These are phyloP conservation scores for Podaxis carcinomalis DNA, from an alignment of 768 basidiomycete species.

Conservation along the genomic window DNA sequence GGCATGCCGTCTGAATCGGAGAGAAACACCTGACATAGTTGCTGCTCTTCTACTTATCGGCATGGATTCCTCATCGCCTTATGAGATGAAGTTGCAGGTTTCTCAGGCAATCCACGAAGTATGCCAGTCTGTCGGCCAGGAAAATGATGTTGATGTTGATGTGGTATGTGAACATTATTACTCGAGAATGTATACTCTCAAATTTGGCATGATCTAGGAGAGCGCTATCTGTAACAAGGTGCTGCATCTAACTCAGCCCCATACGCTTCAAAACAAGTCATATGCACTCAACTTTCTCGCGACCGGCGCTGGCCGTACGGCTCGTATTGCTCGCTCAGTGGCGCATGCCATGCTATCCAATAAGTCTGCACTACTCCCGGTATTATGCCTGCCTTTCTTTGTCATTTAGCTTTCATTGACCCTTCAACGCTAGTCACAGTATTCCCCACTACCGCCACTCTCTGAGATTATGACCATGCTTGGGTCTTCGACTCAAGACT, in stretches of 20 bases:
- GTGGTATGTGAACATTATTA: conserved; percentile 19
- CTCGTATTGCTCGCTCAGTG: conserved; percentile 54
- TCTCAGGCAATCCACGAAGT: conserved; percentile 42
- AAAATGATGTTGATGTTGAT: conserved; percentile 19
- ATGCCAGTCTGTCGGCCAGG: conserved; percentile 36
- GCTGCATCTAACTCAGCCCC: conserved; percentile 31
- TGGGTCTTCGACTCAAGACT: conserved; percentile 40
- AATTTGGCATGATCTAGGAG: conserved; percentile 32
- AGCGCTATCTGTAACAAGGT: conserved; percentile 40
- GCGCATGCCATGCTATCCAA: conserved; percentile 46
- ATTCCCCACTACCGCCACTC: conserved; percentile 47
- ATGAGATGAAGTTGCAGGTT: conserved; percentile 42
- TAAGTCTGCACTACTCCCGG: conserved; percentile 17
- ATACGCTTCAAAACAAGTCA: conserved; percentile 47
- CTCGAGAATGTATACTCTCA: conserved; percentile 8
- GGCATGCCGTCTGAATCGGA: conserved; percentile 26
- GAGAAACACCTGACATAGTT: conserved; percentile 46
- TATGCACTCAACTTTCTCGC: conserved; percentile 47
- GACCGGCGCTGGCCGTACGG: conserved; percentile 42
- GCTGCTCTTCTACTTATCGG: conserved; percentile 49
- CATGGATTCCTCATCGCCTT: conserved; percentile 46
- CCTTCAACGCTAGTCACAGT: conserved; percentile 28
- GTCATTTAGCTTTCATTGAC: conserved; percentile 10
- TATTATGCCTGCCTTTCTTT: conserved; percentile 14
- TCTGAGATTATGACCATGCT: conserved; percentile 31